Evolutionary conservation across 768 basidiomycete species (phyloP).

Genomic region (Galerina sulciceps): DNA sequence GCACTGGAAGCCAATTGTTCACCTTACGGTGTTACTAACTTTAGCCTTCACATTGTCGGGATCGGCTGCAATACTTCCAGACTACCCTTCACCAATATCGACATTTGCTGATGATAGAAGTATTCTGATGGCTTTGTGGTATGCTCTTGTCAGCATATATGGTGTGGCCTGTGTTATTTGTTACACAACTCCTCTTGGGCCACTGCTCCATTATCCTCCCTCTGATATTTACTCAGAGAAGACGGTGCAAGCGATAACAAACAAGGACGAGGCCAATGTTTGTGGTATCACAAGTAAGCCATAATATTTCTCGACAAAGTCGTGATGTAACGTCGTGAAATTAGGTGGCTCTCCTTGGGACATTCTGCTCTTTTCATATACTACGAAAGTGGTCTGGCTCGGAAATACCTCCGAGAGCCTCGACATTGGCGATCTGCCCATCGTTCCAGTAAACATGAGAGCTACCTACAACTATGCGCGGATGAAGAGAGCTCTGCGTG

Average conservation of each 20-base stretch:
- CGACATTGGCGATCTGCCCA: constrained; percentile 17
- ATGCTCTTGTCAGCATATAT: constrained; percentile 55
- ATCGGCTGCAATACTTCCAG: constrained; percentile 60
- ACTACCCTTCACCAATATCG: constrained; percentile 37
- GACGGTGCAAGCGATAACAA: constrained; percentile 60
- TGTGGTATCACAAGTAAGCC: constrained; percentile 58
- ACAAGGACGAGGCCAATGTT: constrained; percentile 74
- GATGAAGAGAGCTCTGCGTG: constrained; percentile 10
- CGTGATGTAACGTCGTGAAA: not conserved
- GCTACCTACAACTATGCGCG: constrained; percentile 12
- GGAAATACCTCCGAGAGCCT: constrained; percentile 14
- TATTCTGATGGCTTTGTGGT: constrained; percentile 48
- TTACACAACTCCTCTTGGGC: constrained; percentile 73
- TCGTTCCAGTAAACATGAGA: constrained; percentile 14
- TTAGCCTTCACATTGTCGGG: constrained; percentile 37
- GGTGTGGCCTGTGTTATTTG: constrained; percentile 40
- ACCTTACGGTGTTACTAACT: constrained; percentile 62
- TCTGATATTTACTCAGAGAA: constrained; percentile 78
- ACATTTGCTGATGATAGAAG: constrained; percentile 24
- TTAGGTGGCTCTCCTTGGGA: constrained; percentile 63
- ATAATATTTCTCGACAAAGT: not conserved
- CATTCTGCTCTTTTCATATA: constrained; percentile 25
- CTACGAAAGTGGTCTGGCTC: constrained; percentile 15
- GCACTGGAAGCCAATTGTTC: constrained; percentile 58
- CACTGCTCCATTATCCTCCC: constrained; percentile 74